These are phyloP conservation scores for Pythium diclinum DNA, from an alignment of 352 stramenopile species.

Conservation along the genomic window DNA sequence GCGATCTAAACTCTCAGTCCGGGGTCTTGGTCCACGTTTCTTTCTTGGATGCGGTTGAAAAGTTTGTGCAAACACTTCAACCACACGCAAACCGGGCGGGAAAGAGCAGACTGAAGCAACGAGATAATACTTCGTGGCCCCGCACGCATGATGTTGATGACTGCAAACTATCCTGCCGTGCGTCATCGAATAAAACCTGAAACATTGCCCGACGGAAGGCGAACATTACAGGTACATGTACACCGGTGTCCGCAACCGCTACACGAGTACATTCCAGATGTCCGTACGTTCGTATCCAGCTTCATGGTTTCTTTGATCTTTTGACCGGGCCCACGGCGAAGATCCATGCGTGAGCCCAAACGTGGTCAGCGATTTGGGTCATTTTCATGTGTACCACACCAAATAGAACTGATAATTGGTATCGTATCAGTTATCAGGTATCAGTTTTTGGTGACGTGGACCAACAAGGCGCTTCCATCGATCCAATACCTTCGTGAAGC, in stretches of 20 bases:
- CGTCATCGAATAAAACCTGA: background rate
- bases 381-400: conserved; percentile 3
- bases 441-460: background rate
- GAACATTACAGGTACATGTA: too few relatives aligned
- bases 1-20: too few relatives aligned
- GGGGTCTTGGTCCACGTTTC: background rate
- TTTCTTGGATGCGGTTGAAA: background rate
- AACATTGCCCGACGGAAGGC: too few relatives aligned
- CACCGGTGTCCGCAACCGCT: too few relatives aligned
- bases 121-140: background rate
- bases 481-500: background rate
- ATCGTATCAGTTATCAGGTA: background rate
- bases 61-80: conserved; percentile 5
- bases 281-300: too few relatives aligned
- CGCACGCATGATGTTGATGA: background rate
- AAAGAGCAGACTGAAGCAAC: background rate
- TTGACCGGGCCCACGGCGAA: too few relatives aligned
- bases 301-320: too few relatives aligned
- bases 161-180: background rate
- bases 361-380: background rate
- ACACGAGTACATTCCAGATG: too few relatives aligned
- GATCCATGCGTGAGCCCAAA: too few relatives aligned
- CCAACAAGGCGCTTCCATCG: background rate
- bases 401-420: background rate
- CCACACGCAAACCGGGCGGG: background rate